A percentile compares a stretch with the other conserved stretches of the same genome.
Evolutionary conservation across 441 rosid genomes (phyloP).

Genomic region (Corymbia citriodora): DNA sequence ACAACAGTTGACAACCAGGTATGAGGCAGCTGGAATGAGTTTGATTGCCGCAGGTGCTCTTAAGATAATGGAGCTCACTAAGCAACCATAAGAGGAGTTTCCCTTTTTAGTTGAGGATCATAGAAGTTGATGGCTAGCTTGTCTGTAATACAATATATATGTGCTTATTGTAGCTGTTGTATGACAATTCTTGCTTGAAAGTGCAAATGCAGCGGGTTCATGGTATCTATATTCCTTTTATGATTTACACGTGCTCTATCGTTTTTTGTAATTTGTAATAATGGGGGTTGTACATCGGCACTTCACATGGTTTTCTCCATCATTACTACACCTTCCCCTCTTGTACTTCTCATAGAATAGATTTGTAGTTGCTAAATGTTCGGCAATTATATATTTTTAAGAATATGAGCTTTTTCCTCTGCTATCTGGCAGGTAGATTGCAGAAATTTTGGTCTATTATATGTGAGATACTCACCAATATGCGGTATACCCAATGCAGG

Average conservation of each 20-base stretch:
- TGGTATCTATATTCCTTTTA: background rate
- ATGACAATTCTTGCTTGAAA: background rate
- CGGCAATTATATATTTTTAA: background rate
- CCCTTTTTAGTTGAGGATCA: background rate
- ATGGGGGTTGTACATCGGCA: background rate
- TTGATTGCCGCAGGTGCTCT: background rate
- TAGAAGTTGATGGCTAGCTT: background rate
- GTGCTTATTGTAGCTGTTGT: background rate
- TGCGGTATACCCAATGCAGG: slow-evolving; percentile 23
- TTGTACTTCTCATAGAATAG: background rate
- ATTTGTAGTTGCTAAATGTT: background rate
- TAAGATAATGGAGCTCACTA: background rate
- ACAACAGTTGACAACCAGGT: background rate
- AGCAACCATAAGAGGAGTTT: background rate
- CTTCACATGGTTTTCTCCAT: background rate
- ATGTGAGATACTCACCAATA: background rate
- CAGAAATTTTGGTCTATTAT: background rate
- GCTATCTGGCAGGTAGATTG: background rate
- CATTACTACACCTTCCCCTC: background rate
- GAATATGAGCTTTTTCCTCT: background rate
- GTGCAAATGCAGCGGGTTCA: background rate
- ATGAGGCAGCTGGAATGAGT: background rate
- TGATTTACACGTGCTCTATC: background rate
- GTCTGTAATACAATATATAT: background rate
- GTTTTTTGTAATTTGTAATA: background rate